Percentiles rank a stretch among this genome's conserved stretches.
These are phyloP conservation scores for Debaryomyces prosopidis DNA, from an alignment of 805 yeast genomes.

Conservation along the genomic window DNA sequence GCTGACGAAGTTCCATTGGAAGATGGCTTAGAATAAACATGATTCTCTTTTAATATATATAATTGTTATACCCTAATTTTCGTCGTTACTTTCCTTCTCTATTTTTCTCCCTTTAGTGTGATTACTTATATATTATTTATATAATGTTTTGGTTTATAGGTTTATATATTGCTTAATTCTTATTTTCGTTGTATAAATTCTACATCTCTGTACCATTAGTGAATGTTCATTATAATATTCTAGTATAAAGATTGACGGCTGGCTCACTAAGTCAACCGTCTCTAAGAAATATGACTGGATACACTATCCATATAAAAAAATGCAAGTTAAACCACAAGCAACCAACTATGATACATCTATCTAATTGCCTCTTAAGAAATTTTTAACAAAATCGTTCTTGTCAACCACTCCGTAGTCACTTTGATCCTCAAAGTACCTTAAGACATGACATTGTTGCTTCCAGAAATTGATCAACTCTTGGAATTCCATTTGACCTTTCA, in stretches of 20 bases:
- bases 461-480: constrained; percentile 87
- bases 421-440: constrained; percentile 76
- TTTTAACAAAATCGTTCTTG: constrained; percentile 65
- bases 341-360: constrained; percentile 1
- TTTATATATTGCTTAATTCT: background rate
- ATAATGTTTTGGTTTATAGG: constrained; percentile 5
- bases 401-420: constrained; percentile 54
- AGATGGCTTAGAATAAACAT: constrained; percentile 43
- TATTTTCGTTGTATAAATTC: background rate
- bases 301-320: background rate
- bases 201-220: background rate
- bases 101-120: constrained; percentile 4
- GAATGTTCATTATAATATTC: background rate
- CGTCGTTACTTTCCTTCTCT: constrained; percentile 5
- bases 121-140: constrained; percentile 3
- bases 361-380: constrained; percentile 66
- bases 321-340: background rate
- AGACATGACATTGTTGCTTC: constrained; percentile 85
- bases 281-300: background rate
- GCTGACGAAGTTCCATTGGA: constrained; percentile 65
- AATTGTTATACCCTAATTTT: constrained; percentile 6
- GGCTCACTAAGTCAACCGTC: too few species aligned
- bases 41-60: constrained; percentile 4
- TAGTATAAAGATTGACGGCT: too few species aligned
- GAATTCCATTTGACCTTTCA: constrained; percentile 89